Evolutionary conservation across 805 yeast species (phyloP).

Genomic region (Komagataella ulmi): DNA sequence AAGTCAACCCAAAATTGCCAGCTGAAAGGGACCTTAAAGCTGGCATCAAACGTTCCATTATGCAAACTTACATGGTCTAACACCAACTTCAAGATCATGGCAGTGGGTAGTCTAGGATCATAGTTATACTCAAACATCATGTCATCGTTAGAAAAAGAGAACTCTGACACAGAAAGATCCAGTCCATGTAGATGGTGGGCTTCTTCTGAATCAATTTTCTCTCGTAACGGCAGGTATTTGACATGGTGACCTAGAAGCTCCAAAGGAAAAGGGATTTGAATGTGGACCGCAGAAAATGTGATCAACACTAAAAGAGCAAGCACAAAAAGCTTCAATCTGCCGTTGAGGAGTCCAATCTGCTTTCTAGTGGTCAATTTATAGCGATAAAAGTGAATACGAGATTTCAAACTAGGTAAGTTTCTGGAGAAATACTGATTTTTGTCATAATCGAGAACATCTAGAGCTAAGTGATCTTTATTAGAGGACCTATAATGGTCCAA

Average conservation of each 20-base stretch:
- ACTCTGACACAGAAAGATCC: background rate
- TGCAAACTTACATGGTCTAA: constrained; percentile 7
- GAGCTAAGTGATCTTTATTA: background rate
- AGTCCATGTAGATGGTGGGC: background rate
- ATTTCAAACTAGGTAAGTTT: background rate
- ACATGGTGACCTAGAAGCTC: background rate
- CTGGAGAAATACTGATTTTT: background rate
- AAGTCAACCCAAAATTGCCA: constrained; percentile 20
- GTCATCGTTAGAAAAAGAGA: background rate
- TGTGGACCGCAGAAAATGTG: background rate
- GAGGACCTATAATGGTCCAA: background rate
- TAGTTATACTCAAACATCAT: constrained; percentile 2
- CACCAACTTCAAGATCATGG: constrained; percentile 12
- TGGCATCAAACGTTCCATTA: constrained; percentile 9
- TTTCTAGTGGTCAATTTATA: background rate
- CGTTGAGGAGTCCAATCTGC: background rate
- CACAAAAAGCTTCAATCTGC: background rate
- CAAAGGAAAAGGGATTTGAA: background rate
- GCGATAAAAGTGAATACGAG: background rate
- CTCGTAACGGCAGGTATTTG: background rate
- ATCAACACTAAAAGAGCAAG: background rate
- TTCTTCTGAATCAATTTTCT: background rate
- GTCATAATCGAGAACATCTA: background rate
- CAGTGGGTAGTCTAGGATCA: constrained; percentile 21
- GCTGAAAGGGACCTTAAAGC: constrained; percentile 16